These are phyloP conservation scores for Quercus glauca DNA, from an alignment of 306 rosid genomes.

Conservation along the genomic window DNA sequence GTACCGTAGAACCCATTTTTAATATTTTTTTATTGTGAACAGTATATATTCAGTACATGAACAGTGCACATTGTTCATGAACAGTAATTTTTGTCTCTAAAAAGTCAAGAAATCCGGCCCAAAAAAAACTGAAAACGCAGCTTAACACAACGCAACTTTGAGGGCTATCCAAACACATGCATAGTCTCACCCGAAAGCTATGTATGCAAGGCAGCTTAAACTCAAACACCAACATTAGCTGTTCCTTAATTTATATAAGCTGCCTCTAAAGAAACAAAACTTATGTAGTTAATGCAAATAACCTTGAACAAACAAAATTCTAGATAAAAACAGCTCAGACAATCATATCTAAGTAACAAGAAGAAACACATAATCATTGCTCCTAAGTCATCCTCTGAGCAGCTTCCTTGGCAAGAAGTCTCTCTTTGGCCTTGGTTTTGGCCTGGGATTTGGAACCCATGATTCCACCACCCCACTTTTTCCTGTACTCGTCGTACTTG, in stretches of 20 bases:
- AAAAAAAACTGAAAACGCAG: no score
- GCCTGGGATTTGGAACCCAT: conserved; percentile 94
- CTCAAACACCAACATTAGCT: neutral
- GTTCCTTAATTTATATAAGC: neutral
- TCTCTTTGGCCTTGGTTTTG: conserved; percentile 70
- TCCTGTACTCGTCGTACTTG: conserved; percentile 73
- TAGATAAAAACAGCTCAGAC: neutral
- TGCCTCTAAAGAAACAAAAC: conserved; percentile 11
- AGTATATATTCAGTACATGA: no score
- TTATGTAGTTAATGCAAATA: neutral
- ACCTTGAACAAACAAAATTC: neutral
- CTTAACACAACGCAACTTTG: no score
- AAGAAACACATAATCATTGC: neutral
- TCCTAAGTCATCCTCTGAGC: conserved; percentile 61
- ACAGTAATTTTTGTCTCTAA: no score
- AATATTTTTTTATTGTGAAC: no score
- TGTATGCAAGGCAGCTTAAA: neutral
- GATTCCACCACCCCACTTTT: conserved; percentile 88
- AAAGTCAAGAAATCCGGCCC: no score
- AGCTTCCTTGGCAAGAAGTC: conserved; percentile 20
- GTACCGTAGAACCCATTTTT: no score
- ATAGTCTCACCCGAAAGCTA: neutral
- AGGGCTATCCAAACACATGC: no score
- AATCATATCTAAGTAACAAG: neutral
- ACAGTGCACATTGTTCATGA: no score